These are phyloP conservation scores for Penicillium sp. DNA, from an alignment of 2,329 filamentous ascomycete species.

Conservation along the genomic window DNA sequence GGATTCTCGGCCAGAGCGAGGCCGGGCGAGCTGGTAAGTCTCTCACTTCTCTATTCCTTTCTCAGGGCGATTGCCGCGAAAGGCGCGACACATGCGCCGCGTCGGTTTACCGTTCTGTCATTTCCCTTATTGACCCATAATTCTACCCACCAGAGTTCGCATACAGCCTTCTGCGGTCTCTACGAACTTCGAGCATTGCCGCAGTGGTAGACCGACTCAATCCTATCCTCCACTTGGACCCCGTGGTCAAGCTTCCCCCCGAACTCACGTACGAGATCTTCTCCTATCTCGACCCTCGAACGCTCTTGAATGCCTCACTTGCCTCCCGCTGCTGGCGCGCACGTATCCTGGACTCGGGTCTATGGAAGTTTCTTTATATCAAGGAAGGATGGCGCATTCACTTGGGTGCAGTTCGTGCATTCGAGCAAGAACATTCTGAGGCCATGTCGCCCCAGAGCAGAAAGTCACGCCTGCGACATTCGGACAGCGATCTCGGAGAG, in stretches of 20 bases:
- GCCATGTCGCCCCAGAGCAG: slow-evolving; percentile 38
- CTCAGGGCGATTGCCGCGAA: background rate
- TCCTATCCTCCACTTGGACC: slow-evolving; percentile 87
- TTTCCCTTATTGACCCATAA: slow-evolving; percentile 17
- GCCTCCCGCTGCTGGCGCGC: slow-evolving; percentile 79
- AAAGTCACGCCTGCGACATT: slow-evolving; percentile 47
- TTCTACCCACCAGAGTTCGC: slow-evolving; percentile 63
- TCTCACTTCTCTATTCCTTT: background rate
- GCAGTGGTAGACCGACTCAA: slow-evolving; percentile 75
- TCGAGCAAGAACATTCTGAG: slow-evolving; percentile 55
- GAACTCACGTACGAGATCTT: slow-evolving; percentile 91
- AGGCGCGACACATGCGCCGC: background rate
- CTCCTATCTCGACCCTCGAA: slow-evolving; percentile 75
- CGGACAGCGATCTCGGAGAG: slow-evolving; percentile 49
- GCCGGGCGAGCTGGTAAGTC: slow-evolving; percentile 53
- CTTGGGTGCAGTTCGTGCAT: slow-evolving; percentile 59
- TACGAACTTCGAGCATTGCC: slow-evolving; percentile 75
- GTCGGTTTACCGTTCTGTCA: background rate
- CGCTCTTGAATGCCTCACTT: slow-evolving; percentile 72
- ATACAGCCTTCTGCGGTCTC: slow-evolving; percentile 69
- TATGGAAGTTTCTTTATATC: slow-evolving; percentile 82
- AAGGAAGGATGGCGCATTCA: slow-evolving; percentile 82
- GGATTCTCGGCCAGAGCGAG: slow-evolving; percentile 54
- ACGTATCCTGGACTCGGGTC: slow-evolving; percentile 72
- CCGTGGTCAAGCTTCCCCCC: slow-evolving; percentile 75